phyloP scores from a whole-genome alignment of 163 green algal species.

The Trebouxiophyceae sp. region DNA sequence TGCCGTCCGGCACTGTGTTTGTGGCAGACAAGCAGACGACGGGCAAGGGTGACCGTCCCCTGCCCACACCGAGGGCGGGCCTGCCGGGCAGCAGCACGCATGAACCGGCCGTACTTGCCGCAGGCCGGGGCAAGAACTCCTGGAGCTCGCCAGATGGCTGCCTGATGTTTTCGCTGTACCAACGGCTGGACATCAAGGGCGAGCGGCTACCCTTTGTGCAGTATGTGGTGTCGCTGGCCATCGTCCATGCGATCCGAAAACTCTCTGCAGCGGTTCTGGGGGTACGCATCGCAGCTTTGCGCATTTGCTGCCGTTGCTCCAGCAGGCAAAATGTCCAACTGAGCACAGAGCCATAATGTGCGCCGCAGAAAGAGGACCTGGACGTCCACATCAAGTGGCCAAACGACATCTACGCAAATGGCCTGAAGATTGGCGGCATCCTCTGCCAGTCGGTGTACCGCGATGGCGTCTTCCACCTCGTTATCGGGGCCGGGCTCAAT shows the following conservation, averaged over 20 bases:
- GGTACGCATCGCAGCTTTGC: too few species aligned
- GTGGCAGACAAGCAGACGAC: slow-evolving; percentile 41
- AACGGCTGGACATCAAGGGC: slow-evolving; percentile 35
- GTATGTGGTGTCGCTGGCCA: slow-evolving; percentile 84
- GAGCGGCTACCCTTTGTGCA: slow-evolving; percentile 85
- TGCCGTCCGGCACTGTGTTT: slow-evolving; percentile 42
- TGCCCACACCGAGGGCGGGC: too few species aligned
- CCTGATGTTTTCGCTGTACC: slow-evolving; percentile 82
- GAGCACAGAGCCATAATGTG: too few species aligned
- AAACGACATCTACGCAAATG: slow-evolving; percentile 85
- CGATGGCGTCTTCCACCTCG: slow-evolving; percentile 50
- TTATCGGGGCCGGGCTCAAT: slow-evolving; percentile 85
- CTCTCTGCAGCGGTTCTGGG: slow-evolving; percentile 2
- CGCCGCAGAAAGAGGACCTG: too few species aligned
- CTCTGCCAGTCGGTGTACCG: slow-evolving; percentile 83
- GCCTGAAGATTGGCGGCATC: slow-evolving; percentile 84
- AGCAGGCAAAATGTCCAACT: too few species aligned
- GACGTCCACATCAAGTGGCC: slow-evolving; percentile 92
- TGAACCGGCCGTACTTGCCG: not conserved
- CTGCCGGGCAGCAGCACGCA: too few species aligned
- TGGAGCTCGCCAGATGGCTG: slow-evolving; percentile 87
- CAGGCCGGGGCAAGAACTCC: slow-evolving; percentile 70
- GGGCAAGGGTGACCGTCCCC: slow-evolving; percentile 58
- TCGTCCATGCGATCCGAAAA: slow-evolving; percentile 65
- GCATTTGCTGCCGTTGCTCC: too few species aligned